Evolutionary conservation across 179 eudicot species (phyloP).

Genomic region (Beta corolliflora): DNA sequence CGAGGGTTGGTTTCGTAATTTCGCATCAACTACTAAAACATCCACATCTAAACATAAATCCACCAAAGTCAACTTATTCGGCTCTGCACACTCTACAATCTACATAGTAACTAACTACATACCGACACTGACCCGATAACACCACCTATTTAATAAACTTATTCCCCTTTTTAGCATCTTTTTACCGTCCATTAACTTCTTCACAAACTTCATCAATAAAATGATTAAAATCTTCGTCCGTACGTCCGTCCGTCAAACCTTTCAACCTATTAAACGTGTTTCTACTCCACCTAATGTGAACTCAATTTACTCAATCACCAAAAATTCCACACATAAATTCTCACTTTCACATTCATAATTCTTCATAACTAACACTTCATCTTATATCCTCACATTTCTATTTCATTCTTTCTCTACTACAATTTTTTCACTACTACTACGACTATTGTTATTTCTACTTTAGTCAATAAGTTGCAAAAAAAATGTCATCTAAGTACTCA

Average conservation of each 20-base stretch:
- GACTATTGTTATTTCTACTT: not conserved
- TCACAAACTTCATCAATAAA: not conserved
- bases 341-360: conserved; percentile 28
- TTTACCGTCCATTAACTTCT: not conserved
- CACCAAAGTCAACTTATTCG: conserved; percentile 6
- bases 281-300: conserved; percentile 9
- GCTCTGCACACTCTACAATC: not conserved
- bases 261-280: conserved; percentile 16
- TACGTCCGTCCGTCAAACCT: not conserved
- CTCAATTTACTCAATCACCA: not conserved
- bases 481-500: not conserved
- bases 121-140: not conserved
- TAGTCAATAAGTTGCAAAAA: conserved; percentile 5
- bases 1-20: too few relatives aligned
- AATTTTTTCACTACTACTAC: not conserved
- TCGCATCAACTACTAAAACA: not conserved
- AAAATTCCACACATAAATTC: not conserved
- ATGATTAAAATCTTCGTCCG: not conserved
- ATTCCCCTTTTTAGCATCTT: too few relatives aligned
- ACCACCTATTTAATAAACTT: not conserved
- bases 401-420: not conserved
- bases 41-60: not conserved
- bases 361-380: not conserved
- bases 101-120: too few relatives aligned
- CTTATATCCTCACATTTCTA: not conserved